Evolutionary conservation across 768 basidiomycete species (phyloP).

Genomic region (Termitomyces sp.): DNA sequence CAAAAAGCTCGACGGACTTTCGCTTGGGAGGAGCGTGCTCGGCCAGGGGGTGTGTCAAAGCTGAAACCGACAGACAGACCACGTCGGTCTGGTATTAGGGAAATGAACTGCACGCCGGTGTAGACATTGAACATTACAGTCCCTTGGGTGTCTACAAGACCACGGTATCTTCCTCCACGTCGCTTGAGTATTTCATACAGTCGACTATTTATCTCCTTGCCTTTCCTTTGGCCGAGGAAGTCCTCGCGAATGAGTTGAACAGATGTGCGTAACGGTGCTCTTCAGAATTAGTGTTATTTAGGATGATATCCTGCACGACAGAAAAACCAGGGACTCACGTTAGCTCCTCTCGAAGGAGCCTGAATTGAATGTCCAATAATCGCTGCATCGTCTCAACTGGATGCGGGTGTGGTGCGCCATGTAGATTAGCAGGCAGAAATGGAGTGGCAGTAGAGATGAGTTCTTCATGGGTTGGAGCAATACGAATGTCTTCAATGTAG

Average conservation of each 20-base stretch:
- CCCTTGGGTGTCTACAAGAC: constrained; percentile 33
- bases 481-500: constrained; percentile 52
- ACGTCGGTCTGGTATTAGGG: constrained; percentile 42
- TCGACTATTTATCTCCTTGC: constrained; percentile 22
- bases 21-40: constrained; percentile 35
- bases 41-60: constrained; percentile 51
- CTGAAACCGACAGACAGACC: constrained; percentile 43
- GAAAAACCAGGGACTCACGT: constrained; percentile 34
- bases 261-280: constrained; percentile 48
- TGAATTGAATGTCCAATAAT: constrained; percentile 68
- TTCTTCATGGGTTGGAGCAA: constrained; percentile 68
- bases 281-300: constrained; percentile 13
- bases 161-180: constrained; percentile 56
- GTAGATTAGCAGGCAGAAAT: constrained; percentile 58
- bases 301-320: background rate
- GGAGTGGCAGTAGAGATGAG: constrained; percentile 42
- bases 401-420: constrained; percentile 57
- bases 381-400: constrained; percentile 55
- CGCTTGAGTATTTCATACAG: constrained; percentile 42
- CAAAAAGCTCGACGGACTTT: constrained; percentile 47
- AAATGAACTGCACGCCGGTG: constrained; percentile 42
- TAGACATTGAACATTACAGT: constrained; percentile 60
- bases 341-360: constrained; percentile 68
- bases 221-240: constrained; percentile 16
- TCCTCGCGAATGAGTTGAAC: constrained; percentile 46